phyloP scores from a whole-genome alignment of 2,329 filamentous ascomycete genomes.

The Neurospora sp. region DNA sequence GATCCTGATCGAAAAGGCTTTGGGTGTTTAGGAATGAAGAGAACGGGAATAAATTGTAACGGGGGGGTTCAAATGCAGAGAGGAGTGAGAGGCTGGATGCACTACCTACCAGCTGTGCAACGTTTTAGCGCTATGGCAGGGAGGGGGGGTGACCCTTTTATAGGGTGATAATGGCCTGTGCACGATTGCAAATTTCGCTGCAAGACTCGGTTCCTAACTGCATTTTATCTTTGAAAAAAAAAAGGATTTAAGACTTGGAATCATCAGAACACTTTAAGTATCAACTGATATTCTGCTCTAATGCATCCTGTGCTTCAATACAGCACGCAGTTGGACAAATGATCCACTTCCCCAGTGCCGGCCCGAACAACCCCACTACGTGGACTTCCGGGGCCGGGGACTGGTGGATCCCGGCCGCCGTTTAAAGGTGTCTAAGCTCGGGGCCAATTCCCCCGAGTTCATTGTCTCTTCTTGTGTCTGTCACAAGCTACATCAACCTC shows the following conservation, averaged over 20 bases:
- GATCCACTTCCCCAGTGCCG: neutral
- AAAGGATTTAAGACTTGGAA: neutral
- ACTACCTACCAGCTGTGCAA: neutral
- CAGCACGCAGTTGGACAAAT: neutral
- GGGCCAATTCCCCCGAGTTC: neutral
- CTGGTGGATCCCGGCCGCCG: neutral
- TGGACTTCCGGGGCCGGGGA: neutral
- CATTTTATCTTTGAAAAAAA: neutral
- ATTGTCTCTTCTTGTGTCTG: neutral
- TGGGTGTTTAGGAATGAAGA: constrained; percentile 24
- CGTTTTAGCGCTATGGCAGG: neutral
- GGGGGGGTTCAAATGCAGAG: neutral
- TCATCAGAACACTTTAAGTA: neutral
- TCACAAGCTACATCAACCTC: neutral
- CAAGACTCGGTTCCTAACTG: neutral
- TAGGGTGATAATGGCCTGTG: neutral
- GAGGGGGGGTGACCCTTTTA: neutral
- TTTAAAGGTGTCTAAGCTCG: neutral
- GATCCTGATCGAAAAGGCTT: constrained; percentile 52
- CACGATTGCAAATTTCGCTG: neutral
- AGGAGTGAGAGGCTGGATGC: neutral
- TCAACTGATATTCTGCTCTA: neutral
- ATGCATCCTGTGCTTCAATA: neutral
- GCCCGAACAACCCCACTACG: neutral
- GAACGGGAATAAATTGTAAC: neutral